Evolutionary conservation across 352 stramenopile species (phyloP), one percentile per base, ranked within the genome.

Genomic region (Peronospora tabacina): DNA sequence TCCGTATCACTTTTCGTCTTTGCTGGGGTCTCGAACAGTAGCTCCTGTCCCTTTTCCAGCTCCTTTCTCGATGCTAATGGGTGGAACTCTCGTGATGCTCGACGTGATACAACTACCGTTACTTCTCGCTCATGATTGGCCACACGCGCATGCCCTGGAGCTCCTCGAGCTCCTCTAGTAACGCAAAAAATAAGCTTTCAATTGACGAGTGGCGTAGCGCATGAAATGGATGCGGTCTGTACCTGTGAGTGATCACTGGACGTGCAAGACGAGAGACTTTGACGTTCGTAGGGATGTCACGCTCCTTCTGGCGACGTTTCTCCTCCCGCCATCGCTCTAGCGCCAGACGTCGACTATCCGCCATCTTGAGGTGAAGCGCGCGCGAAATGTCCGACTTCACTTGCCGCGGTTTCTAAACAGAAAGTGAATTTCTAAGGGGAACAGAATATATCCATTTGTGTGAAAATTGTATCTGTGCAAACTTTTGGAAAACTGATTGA

Each of bases 261-360:
- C 50, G 46, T 29, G 52, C 43, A 6, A 22, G 7, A 1, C 34
- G 46, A 35, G 46, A 28, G 2, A 7, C 7, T n/a, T 32, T 50
- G 3, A 20, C 6, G 1, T 32, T 8, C 12, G 44, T 10, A n/a
- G 43, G 37, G 5, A 20, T 5, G 29, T 48, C 1, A 13, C 32
- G 29, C 37, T 60, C 30, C 44, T 64, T 61, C 43, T 59, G 36
- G 19, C 44, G 41, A 5, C 56, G 52, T 45, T 74, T 77, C 56
- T 79, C 61, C 34, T 66, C 61, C 33, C 69, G 79, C 79, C 79
- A 90, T 46, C 65, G 59, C 65, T 87, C 75, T 19, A 90, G 61
- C 52, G 82, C 76, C 37, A 63, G 64, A 19, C 69, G 63, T 34
- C 80, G 70, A 55, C 59, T 65, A 19, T 86, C 77, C 24, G 64